phyloP scores from a whole-genome alignment of 2,329 filamentous ascomycete genomes.

The Cladosporium sp. region DNA sequence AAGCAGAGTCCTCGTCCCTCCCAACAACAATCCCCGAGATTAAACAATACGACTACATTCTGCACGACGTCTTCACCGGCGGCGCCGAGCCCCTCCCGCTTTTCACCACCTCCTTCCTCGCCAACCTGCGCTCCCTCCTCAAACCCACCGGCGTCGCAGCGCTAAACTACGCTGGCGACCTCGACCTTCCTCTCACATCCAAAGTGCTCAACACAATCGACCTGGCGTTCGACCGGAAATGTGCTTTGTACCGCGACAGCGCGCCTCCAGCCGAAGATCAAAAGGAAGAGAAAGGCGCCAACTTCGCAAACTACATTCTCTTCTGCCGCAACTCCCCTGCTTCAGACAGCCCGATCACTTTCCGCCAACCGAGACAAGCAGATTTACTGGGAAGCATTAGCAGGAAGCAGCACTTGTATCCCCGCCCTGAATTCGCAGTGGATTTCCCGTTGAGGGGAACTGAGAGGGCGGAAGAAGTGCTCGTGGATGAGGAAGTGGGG shows the following conservation, averaged over 20 bases:
- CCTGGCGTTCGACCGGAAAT: slow-evolving; percentile 72
- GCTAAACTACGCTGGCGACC: slow-evolving; percentile 94
- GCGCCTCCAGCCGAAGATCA: slow-evolving; percentile 37
- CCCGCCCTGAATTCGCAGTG: slow-evolving; percentile 64
- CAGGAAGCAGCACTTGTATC: slow-evolving; percentile 65
- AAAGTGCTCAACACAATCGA: slow-evolving; percentile 80
- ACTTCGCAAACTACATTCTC: slow-evolving; percentile 90
- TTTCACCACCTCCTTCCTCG: slow-evolving; percentile 82
- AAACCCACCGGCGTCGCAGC: slow-evolving; percentile 78
- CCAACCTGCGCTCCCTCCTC: slow-evolving; percentile 65
- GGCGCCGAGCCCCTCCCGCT: slow-evolving; percentile 85
- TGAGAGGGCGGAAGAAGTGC: slow-evolving; percentile 42
- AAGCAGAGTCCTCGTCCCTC: neutral
- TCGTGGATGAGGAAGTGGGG: slow-evolving; percentile 61
- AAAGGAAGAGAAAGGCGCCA: neutral
- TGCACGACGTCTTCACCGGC: slow-evolving; percentile 97
- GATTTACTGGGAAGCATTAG: slow-evolving; percentile 73
- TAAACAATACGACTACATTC: slow-evolving; percentile 75
- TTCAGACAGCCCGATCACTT: slow-evolving; percentile 39
- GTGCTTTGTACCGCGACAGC: slow-evolving; percentile 83
- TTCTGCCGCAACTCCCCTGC: slow-evolving; percentile 71
- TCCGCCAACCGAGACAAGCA: slow-evolving; percentile 58
- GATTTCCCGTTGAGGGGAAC: slow-evolving; percentile 30
- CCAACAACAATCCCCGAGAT: neutral
- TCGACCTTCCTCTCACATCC: slow-evolving; percentile 69